Evolutionary conservation across 768 basidiomycete genomes (phyloP).

Genomic region (Rhodotorula toruloides): DNA sequence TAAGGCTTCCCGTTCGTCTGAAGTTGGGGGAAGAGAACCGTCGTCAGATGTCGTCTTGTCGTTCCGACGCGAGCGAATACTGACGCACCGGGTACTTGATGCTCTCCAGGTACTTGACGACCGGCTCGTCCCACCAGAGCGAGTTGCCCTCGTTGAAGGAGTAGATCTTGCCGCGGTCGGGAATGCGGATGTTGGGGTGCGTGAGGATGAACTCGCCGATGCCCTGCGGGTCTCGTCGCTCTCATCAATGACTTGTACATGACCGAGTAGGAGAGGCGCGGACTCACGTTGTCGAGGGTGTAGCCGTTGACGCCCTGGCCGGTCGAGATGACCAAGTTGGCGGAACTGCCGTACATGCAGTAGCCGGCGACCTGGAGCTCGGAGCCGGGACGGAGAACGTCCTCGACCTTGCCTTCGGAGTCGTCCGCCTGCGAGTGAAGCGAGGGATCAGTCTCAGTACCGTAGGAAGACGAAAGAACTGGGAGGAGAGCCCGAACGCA

Average conservation of each 20-base stretch:
- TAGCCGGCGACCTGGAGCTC: conserved; percentile 50
- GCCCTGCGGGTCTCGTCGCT: conserved; percentile 46
- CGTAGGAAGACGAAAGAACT: not conserved
- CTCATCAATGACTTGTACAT: not conserved
- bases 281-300: conserved; percentile 72
- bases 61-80: too few species aligned
- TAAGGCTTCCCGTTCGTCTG: conserved; percentile 73
- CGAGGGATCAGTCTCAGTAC: not conserved
- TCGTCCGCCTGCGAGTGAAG: conserved; percentile 57
- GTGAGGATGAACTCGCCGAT: conserved; percentile 98
- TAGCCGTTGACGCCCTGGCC: conserved; percentile 96
- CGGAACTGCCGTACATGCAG: conserved; percentile 77
- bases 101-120: conserved; percentile 70
- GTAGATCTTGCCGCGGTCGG: conserved; percentile 93
- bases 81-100: conserved; percentile 94
- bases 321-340: conserved; percentile 90
- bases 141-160: conserved; percentile 99
- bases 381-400: conserved; percentile 86
- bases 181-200: conserved; percentile 93
- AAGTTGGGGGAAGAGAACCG: too few species aligned
- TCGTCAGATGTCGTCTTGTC: too few species aligned
- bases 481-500: conserved; percentile 44
- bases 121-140: conserved; percentile 70
- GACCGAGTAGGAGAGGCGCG: not conserved
- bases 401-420: conserved; percentile 71